Evolutionary conservation across 2,329 filamentous ascomycete species (phyloP), one percentile per base, ranked within the genome.

Genomic region (Penicillium italicum): DNA sequence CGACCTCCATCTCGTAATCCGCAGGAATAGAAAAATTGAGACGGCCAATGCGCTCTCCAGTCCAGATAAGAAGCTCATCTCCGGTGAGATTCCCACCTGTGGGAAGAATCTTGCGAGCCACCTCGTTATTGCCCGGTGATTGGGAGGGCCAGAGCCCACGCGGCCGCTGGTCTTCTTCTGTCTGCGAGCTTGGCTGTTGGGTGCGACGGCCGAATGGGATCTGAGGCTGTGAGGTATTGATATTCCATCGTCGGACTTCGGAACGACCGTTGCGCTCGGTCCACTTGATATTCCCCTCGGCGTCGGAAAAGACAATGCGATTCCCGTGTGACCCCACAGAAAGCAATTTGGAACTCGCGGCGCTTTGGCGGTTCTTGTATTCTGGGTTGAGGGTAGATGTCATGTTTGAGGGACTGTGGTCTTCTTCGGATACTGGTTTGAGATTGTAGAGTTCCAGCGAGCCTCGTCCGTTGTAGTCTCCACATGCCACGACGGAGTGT

Each of bases 401-500:
- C 33, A 56, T 57, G 8, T 63, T 61, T 16, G 68, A 68, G 11
- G 62, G 50, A 48, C 61, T 53, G 51, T 64, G 55, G 57, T 70
- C 36, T 24, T 66, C 69, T 59, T 66, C 69, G 57, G 50, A 65
- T 55, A 59, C 65, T 59, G 59, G 65, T 50, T 59, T 70, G 63
- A 76, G 61, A 57, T 68, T 58, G 71, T 96, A 96, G n/a, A 96
- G 76, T 68, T 97, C 93, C 2, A 97, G 78, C 0, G 89, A 92
- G 0, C 93, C 93, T 71, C 94, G 92, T 31, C 88, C 90, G 64
- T 94, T 95, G 76, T 97, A 97, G 69, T 93, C 90, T 5, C 92
- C 93, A 37, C 89, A 90, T 3, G 91, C 90, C 49, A 96, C 82
- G 26, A 97, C 74, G 0, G 88, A 91, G 43, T 86, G 59, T 72